phyloP scores from a whole-genome alignment of 306 rosid species.

The Vigna reflexopilosa region DNA sequence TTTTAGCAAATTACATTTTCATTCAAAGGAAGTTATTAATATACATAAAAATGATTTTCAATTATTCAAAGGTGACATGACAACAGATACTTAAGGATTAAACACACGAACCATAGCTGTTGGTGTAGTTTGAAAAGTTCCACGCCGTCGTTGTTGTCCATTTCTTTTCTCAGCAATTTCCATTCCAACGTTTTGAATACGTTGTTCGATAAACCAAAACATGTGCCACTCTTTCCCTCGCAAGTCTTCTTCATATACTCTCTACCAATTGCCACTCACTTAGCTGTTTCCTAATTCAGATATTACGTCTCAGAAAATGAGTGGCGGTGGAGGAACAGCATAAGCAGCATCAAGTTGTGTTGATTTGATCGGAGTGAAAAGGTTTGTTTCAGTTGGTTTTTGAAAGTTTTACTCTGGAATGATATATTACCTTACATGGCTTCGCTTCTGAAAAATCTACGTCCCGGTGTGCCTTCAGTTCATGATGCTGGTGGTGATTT shows the following conservation, averaged over 20 bases:
- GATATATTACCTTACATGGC: conserved; percentile 47
- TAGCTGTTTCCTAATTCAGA: neutral
- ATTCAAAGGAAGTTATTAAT: neutral
- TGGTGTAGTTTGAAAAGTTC: conserved; percentile 24
- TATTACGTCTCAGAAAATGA: neutral
- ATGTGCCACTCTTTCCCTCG: neutral
- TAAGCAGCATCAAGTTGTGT: neutral
- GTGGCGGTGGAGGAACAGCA: neutral
- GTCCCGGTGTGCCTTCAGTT: conserved; percentile 45
- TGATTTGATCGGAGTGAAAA: neutral
- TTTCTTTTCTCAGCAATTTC: neutral
- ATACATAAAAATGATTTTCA: neutral
- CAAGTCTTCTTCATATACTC: neutral
- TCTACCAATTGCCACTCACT: neutral
- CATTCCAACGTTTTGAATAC: conserved; percentile 5
- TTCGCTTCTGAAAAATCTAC: conserved; percentile 54
- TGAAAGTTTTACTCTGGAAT: neutral
- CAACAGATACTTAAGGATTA: neutral
- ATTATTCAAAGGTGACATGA: too few relatives aligned
- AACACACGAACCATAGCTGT: neutral
- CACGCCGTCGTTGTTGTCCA: conserved; percentile 3
- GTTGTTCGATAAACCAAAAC: neutral
- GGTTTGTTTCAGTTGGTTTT: neutral
- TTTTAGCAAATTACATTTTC: neutral
- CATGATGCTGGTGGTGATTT: conserved; percentile 38